Base-by-base conservation (phyloP, 2,329 filamentous ascomycete species). In the Cercospora sp. region DNA sequence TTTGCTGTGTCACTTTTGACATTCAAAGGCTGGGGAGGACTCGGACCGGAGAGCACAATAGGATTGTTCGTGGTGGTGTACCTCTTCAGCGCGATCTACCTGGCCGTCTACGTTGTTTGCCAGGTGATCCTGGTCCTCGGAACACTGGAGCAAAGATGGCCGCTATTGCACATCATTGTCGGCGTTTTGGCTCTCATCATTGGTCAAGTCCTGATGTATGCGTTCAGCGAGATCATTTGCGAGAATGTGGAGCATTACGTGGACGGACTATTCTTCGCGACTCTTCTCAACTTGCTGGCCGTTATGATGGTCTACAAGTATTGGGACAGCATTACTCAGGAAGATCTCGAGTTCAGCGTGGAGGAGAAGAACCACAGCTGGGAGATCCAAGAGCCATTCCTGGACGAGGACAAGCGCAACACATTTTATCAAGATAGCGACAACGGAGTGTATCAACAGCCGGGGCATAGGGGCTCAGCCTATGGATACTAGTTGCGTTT, bases 221-320 rank as follows among this genome's bases (percentile, higher is more conserved):
- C 90, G 26, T 92, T 97, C 77, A 95, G 92, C 82, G 86, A 90
- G 72, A 88, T 86, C 71, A 94, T 99, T 75, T 99, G 95, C 83
- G 86, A 90, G 62, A 87, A 88, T 58, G 89, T 94, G 45, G 89
- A 92, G 80, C 95, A 99, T 80, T 99, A 98, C 78, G 82, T 99
- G 60, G 95, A 99, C 77, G 94, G 94, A 0, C 82, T 98, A 59
- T 97, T 98, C 83, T 94, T 99, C 77, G 92, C 93, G 4, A 97
- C 94, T 0, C 89, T 94, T 65, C 95, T 93, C 84, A 99, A 99
- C 78, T 82, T 99, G 55, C 84, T 99, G 53, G 93, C 90, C 12
- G 94, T 99, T 69, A 99, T 99, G 95, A 99, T 98, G 95, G 90
- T 99, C 42, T 99, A 99, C 87, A 99, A 99, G 93, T 99, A 97